Conservation (phyloP, 2,329 filamentous ascomycete genomes). For the Rachicladosporium sp. region DNA sequence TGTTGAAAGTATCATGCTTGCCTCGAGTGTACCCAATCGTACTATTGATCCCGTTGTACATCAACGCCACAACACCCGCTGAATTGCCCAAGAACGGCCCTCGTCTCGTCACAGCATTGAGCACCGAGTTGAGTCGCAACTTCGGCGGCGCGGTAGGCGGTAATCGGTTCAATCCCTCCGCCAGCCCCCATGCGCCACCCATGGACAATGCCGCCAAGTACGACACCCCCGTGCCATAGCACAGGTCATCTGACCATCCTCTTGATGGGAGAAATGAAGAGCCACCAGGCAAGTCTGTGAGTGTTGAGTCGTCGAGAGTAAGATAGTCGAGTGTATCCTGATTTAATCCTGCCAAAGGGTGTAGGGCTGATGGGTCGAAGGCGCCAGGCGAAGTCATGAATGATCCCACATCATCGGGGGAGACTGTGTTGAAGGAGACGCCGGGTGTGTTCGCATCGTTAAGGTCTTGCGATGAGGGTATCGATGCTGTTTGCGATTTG, state of each 20-base stretch:
- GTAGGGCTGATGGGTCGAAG: slow-evolving; percentile 76
- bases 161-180: slow-evolving; percentile 70
- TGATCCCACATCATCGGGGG: slow-evolving; percentile 64
- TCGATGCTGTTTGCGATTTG: slow-evolving; percentile 35
- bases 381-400: slow-evolving; percentile 69
- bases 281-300: slow-evolving; percentile 74
- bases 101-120: slow-evolving; percentile 86
- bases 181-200: slow-evolving; percentile 84
- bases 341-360: slow-evolving; percentile 87
- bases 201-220: slow-evolving; percentile 78
- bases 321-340: slow-evolving; percentile 91
- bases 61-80: slow-evolving; percentile 86
- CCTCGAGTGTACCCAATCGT: slow-evolving; percentile 66
- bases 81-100: slow-evolving; percentile 95
- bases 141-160: slow-evolving; percentile 67
- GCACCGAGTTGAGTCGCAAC: slow-evolving; percentile 81
- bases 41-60: slow-evolving; percentile 89
- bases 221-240: slow-evolving; percentile 91
- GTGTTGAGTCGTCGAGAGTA: slow-evolving; percentile 77
- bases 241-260: slow-evolving; percentile 95
- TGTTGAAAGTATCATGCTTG: slow-evolving; percentile 84
- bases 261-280: slow-evolving; percentile 84
- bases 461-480: slow-evolving; percentile 26
- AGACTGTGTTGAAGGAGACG: slow-evolving; percentile 43
- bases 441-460: slow-evolving; percentile 29